These are phyloP conservation scores for Colletotrichum sojae DNA, from an alignment of 2,329 filamentous ascomycete genomes.

Conservation along the genomic window DNA sequence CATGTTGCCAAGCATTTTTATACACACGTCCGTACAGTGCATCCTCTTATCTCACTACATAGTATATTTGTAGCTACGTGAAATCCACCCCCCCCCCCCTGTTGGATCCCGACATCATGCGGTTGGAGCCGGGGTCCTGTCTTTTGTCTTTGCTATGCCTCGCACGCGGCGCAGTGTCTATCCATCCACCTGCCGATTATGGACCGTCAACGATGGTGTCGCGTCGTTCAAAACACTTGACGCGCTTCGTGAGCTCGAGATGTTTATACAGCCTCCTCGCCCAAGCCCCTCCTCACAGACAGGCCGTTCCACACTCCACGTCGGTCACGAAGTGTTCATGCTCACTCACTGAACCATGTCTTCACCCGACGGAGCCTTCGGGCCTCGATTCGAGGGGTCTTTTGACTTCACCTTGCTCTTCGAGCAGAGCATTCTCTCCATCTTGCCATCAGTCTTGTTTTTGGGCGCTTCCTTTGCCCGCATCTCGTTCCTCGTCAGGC, in stretches of 20 bases:
- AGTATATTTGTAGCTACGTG: background rate
- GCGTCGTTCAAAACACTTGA: background rate
- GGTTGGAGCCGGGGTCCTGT: background rate
- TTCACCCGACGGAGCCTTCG: constrained; percentile 42
- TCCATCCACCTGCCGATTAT: background rate
- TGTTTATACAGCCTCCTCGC: background rate
- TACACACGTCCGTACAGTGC: background rate
- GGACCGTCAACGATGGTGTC: background rate
- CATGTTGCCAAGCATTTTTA: background rate
- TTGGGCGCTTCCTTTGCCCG: constrained; percentile 41
- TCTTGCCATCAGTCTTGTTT: constrained; percentile 45
- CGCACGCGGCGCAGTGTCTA: background rate
- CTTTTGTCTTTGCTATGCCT: background rate
- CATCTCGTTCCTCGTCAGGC: constrained; percentile 27
- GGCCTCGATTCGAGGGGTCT: constrained; percentile 41
- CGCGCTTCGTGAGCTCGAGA: background rate
- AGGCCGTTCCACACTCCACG: background rate
- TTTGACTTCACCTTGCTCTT: constrained; percentile 50
- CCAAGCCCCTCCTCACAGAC: background rate
- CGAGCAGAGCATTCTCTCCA: constrained; percentile 47
- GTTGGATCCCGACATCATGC: background rate
- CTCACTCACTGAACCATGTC: background rate
- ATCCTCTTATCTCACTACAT: background rate
- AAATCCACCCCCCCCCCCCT: background rate
- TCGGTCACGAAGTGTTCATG: background rate